These are phyloP conservation scores for Aspergillus clavatus DNA, from an alignment of 2,329 filamentous ascomycete species.

Conservation along the genomic window DNA sequence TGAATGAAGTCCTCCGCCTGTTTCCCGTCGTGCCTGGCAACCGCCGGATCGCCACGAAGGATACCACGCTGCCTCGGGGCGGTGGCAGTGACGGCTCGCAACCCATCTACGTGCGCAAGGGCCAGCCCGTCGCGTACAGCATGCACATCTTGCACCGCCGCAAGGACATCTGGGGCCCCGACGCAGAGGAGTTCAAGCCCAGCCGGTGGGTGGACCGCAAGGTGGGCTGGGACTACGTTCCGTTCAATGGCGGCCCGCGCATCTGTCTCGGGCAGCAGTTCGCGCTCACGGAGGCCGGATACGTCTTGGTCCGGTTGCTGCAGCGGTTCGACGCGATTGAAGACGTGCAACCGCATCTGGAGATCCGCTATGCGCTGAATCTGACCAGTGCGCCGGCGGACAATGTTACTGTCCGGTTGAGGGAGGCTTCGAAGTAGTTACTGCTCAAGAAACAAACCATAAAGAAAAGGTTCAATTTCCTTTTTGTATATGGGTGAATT, in stretches of 20 bases:
- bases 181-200: slow-evolving; percentile 55
- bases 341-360: slow-evolving; percentile 14
- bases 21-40: slow-evolving; percentile 47
- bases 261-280: slow-evolving; percentile 80
- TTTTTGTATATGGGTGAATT: too few species aligned
- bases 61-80: slow-evolving; percentile 46
- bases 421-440: background rate
- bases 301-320: slow-evolving; percentile 66
- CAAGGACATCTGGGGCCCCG: slow-evolving; percentile 44
- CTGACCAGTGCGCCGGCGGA: background rate
- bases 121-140: slow-evolving; percentile 62
- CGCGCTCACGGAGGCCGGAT: slow-evolving; percentile 64
- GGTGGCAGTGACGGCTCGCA: slow-evolving; percentile 57
- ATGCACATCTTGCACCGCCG: slow-evolving; percentile 70
- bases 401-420: background rate
- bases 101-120: slow-evolving; percentile 63
- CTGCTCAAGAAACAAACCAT: too few species aligned
- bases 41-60: slow-evolving; percentile 34
- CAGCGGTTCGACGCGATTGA: slow-evolving; percentile 65
- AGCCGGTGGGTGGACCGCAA: slow-evolving; percentile 67
- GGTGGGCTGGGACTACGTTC: slow-evolving; percentile 63
- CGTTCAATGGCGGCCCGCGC: slow-evolving; percentile 69
- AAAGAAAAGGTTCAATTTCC: too few species aligned
- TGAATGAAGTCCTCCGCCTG: slow-evolving; percentile 42
- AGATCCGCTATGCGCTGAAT: background rate